Percentiles rank a stretch among this genome's conserved stretches.
These are phyloP conservation scores for Agroathelia rolfsii DNA, from an alignment of 1,284 basidiomycete species.

Conservation along the genomic window DNA sequence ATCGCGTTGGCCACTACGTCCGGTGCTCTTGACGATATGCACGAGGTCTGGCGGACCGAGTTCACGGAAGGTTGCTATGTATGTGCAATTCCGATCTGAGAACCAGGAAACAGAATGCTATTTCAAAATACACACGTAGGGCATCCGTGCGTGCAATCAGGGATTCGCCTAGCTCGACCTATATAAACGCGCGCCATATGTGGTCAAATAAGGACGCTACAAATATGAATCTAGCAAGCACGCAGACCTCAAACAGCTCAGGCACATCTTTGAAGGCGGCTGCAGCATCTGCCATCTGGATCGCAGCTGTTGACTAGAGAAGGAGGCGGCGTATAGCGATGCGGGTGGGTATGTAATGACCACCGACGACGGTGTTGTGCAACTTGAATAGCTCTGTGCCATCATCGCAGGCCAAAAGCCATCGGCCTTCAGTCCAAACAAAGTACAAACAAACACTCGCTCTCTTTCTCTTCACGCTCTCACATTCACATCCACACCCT, in stretches of 20 bases:
- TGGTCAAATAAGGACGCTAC: too few species aligned
- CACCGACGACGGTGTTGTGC: too few species aligned
- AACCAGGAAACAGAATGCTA: conserved; percentile 4
- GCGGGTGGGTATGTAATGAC: too few species aligned
- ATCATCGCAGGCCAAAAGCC: too few species aligned
- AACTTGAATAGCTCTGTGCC: too few species aligned
- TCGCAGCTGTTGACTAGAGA: too few species aligned
- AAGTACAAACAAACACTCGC: too few species aligned
- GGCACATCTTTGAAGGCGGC: conserved; percentile 59
- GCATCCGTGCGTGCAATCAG: conserved; percentile 87
- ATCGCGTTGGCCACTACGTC: conserved; percentile 76
- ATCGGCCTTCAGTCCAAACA: too few species aligned
- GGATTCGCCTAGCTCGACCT: conserved; percentile 89
- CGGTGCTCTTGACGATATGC: conserved; percentile 90
- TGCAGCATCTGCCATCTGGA: too few species aligned
- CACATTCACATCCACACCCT: too few species aligned
- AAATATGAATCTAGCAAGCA: conserved; percentile 4
- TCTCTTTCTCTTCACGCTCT: too few species aligned
- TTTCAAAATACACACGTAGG: conserved; percentile 67
- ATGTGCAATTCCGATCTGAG: conserved; percentile 13
- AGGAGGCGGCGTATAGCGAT: too few species aligned
- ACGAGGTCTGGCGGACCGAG: conserved; percentile 95
- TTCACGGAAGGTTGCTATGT: conserved; percentile 89
- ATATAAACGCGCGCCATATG: conserved; percentile 8
- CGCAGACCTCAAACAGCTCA: conserved; percentile 45